Conservation (phyloP, 208 protist species). For the Acanthamoeba lenticulata region DNA sequence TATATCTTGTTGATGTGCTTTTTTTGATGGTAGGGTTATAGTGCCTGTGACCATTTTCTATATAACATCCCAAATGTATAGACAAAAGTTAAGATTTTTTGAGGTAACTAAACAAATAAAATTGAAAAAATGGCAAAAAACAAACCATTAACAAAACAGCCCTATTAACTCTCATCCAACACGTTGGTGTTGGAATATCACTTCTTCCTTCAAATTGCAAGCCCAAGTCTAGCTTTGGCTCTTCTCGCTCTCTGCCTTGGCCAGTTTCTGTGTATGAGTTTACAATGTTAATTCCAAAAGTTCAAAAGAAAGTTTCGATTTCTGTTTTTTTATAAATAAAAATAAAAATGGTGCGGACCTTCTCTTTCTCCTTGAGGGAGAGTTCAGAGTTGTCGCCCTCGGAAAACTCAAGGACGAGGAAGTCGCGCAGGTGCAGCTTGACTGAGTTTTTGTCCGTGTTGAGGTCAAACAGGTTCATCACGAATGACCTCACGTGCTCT, state of each 20-base stretch:
- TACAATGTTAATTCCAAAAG: background rate
- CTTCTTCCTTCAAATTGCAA: too few relatives aligned
- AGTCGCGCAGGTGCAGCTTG: constrained; percentile 89
- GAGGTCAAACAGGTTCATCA: constrained; percentile 72
- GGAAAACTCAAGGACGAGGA: constrained; percentile 85
- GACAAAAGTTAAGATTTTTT: too few relatives aligned
- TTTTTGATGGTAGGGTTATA: too few relatives aligned
- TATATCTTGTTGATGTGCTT: too few relatives aligned
- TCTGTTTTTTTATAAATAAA: background rate
- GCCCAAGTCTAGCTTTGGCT: too few relatives aligned
- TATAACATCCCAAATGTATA: too few relatives aligned
- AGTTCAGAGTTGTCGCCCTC: constrained; percentile 41
- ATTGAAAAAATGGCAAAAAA: too few relatives aligned
- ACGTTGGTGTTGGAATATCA: too few relatives aligned
- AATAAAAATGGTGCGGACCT: background rate
- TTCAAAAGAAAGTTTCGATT: background rate
- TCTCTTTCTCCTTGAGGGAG: constrained; percentile 22
- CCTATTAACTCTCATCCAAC: too few relatives aligned
- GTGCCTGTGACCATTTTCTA: too few relatives aligned
- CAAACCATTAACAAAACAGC: too few relatives aligned
- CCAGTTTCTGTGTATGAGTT: constrained; percentile 21
- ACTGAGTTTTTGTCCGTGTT: constrained; percentile 82
- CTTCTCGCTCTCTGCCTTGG: constrained; percentile 51
- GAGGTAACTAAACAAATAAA: too few relatives aligned
- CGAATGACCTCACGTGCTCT: constrained; percentile 71